phyloP scores from a whole-genome alignment of 768 basidiomycete species.

The Leccinum rimulosum region DNA sequence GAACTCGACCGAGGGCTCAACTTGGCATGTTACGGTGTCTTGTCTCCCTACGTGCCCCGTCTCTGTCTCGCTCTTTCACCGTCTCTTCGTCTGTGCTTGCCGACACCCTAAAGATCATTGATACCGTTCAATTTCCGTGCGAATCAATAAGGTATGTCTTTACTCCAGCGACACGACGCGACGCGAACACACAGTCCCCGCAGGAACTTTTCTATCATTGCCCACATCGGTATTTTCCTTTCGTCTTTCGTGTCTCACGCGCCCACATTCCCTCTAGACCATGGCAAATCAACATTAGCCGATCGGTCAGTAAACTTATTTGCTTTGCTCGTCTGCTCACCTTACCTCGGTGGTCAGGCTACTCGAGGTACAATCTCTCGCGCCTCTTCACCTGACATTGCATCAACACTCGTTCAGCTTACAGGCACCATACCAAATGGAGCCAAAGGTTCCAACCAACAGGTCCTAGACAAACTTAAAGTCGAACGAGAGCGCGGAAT shows the following conservation, averaged over 20 bases:
- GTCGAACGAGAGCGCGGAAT: conserved; percentile 97
- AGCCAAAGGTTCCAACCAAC: conserved; percentile 66
- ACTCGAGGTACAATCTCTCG: conserved; percentile 54
- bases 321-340: not conserved
- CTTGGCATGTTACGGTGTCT: conserved; percentile 34
- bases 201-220: conserved; percentile 95
- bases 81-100: conserved; percentile 25
- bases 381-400: not conserved
- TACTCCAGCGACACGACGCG: not conserved
- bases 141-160: conserved; percentile 61
- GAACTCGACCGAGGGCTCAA: not conserved
- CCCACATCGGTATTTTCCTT: conserved; percentile 72
- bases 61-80: conserved; percentile 27
- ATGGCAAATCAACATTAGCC: conserved; percentile 93
- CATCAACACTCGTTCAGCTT: conserved; percentile 47
- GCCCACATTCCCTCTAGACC: conserved; percentile 50
- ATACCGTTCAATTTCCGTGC: conserved; percentile 63
- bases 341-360: conserved; percentile 43
- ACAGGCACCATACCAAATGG: conserved; percentile 82
- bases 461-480: conserved; percentile 91
- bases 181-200: not conserved
- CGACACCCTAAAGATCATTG: conserved; percentile 35
- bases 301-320: conserved; percentile 56
- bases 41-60: not conserved
- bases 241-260: not conserved